Evolutionary conservation across 1,284 basidiomycete species (phyloP).

Genomic region (Cryptococcus maquisensis): DNA sequence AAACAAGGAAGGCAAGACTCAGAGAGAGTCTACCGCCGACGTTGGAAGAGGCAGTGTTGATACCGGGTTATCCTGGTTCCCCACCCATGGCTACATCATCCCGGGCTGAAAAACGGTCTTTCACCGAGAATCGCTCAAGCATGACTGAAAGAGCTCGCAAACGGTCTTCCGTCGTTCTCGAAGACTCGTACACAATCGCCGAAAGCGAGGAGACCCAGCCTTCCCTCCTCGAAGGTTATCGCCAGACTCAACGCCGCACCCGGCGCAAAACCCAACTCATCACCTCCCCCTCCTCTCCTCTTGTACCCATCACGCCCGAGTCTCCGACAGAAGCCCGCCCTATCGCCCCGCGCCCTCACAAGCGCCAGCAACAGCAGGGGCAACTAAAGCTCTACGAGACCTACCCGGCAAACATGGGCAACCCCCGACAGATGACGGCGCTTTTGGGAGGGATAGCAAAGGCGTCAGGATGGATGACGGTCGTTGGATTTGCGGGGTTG

Average conservation of each 20-base stretch:
- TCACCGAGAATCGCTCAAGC: no score
- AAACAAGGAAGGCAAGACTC: neutral
- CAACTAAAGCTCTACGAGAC: neutral
- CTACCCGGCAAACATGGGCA: neutral
- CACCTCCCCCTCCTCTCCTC: neutral
- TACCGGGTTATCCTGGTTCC: no score
- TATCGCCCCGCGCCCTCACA: neutral
- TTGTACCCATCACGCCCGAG: neutral
- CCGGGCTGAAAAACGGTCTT: no score
- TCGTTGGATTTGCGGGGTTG: conserved; percentile 1
- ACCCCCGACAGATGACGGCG: neutral
- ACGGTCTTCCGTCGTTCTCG: no score
- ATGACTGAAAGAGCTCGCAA: no score
- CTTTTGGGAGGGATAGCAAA: neutral
- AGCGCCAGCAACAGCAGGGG: neutral
- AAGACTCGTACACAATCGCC: neutral
- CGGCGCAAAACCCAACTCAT: neutral
- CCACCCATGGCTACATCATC: no score
- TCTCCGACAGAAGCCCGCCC: neutral
- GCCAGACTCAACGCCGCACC: neutral
- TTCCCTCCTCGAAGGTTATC: neutral
- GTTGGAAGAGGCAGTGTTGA: no score
- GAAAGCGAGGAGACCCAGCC: neutral
- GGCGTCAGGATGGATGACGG: neutral
- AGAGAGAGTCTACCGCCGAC: no score